Conservation (phyloP, 2,329 filamentous ascomycete species). For the Pleoardoris graminearum region DNA sequence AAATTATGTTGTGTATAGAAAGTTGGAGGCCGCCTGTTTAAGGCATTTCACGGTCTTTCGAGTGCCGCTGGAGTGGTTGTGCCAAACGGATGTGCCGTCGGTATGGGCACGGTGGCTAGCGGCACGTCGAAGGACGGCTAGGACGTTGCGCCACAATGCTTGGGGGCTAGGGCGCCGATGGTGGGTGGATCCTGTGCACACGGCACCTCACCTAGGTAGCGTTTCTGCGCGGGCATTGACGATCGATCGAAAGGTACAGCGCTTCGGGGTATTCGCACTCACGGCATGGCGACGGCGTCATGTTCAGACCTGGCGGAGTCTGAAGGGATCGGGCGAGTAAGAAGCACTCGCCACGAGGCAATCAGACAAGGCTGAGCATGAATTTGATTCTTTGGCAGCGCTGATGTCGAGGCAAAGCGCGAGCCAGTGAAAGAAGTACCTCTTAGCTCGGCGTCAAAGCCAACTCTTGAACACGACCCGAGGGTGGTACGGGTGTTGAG, state of each 20-base stretch:
- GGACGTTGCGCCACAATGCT: not conserved
- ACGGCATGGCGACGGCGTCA: not conserved
- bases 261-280: too few relatives aligned
- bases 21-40: too few relatives aligned
- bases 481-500: not conserved
- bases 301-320: not conserved
- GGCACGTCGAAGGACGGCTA: too few relatives aligned
- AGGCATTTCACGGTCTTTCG: too few relatives aligned
- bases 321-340: not conserved
- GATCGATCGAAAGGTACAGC: too few relatives aligned
- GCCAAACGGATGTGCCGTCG: too few relatives aligned
- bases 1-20: too few relatives aligned
- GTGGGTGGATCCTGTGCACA: constrained; percentile 3
- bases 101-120: too few relatives aligned
- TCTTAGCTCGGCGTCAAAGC: not conserved
- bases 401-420: not conserved
- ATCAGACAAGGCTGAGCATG: constrained; percentile 3
- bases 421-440: not conserved
- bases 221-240: not conserved
- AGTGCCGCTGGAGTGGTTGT: too few relatives aligned
- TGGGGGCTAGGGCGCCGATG: not conserved
- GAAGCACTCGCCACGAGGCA: not conserved
- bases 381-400: not conserved
- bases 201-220: not conserved
- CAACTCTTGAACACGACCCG: not conserved